Evolutionary conservation across 1,284 basidiomycete genomes (phyloP).

Genomic region (Heliocybe sulcata): DNA sequence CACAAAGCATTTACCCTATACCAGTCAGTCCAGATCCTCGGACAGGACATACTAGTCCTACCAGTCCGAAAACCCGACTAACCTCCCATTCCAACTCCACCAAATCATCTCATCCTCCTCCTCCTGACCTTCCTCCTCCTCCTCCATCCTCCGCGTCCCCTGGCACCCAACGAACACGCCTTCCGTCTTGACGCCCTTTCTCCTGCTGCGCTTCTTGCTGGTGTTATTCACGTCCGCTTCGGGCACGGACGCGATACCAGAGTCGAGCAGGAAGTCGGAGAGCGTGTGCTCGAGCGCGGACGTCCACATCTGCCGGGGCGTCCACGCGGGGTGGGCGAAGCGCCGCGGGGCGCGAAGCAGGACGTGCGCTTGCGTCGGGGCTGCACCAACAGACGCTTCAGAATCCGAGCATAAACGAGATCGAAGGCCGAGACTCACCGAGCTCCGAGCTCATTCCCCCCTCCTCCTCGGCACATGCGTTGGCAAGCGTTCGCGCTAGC

Average conservation of each 20-base stretch:
- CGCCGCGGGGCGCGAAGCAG: conserved; percentile 64
- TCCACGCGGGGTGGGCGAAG: conserved; percentile 67
- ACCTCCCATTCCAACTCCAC: conserved; percentile 74
- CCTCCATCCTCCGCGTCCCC: conserved; percentile 3
- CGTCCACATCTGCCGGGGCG: conserved; percentile 54
- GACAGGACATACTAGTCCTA: conserved; percentile 17
- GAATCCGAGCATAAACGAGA: not conserved
- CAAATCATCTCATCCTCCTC: conserved; percentile 73
- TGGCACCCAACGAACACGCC: conserved; percentile 48
- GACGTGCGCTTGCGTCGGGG: conserved; percentile 63
- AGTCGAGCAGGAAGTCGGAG: conserved; percentile 32
- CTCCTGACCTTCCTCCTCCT: conserved; percentile 12
- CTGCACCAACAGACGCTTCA: conserved; percentile 23
- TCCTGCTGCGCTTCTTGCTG: conserved; percentile 3
- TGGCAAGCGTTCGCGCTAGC: conserved; percentile 54
- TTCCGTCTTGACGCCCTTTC: conserved; percentile 35
- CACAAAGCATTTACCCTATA: no score
- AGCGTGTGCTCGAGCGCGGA: conserved; percentile 22
- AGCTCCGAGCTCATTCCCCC: conserved; percentile 58
- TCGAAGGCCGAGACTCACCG: conserved; percentile 29
- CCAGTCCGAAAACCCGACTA: conserved; percentile 67
- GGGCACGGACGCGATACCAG: conserved; percentile 14
- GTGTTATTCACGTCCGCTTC: not conserved
- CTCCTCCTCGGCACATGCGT: conserved; percentile 44
- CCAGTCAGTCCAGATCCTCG: no score